phyloP scores from a whole-genome alignment of 2,329 filamentous ascomycete genomes.

The Microcyclospora tardicrescens region DNA sequence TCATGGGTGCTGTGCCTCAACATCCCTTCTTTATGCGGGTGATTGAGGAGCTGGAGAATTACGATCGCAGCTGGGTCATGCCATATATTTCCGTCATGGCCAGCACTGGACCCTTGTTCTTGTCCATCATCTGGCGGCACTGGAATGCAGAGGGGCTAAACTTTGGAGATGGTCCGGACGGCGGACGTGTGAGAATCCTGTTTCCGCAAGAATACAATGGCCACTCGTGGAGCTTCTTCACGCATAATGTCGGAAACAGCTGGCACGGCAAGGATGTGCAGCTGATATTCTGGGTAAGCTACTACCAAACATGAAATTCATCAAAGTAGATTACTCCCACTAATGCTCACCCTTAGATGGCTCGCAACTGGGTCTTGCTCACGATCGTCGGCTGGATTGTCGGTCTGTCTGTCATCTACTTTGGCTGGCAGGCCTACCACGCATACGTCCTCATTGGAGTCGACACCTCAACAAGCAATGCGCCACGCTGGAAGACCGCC shows the following conservation, averaged over 20 bases:
- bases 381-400: slow-evolving; percentile 39
- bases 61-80: slow-evolving; percentile 55
- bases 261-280: slow-evolving; percentile 53
- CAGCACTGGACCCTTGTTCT: slow-evolving; percentile 60
- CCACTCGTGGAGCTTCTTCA: slow-evolving; percentile 60
- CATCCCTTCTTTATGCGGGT: slow-evolving; percentile 64
- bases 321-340: not conserved
- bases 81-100: slow-evolving; percentile 73
- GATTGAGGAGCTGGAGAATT: slow-evolving; percentile 53
- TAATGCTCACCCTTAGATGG: slow-evolving; percentile 18
- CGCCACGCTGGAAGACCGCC: slow-evolving; percentile 14
- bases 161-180: slow-evolving; percentile 26
- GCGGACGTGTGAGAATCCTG: slow-evolving; percentile 49
- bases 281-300: slow-evolving; percentile 49
- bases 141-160: slow-evolving; percentile 45
- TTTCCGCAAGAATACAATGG: slow-evolving; percentile 60
- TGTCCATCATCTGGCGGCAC: slow-evolving; percentile 64
- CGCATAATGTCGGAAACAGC: slow-evolving; percentile 49
- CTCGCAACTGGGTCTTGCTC: slow-evolving; percentile 43
- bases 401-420: slow-evolving; percentile 34
- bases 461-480: slow-evolving; percentile 6
- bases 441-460: slow-evolving; percentile 22
- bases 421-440: slow-evolving; percentile 39
- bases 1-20: slow-evolving; percentile 58
- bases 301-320: slow-evolving; percentile 1